Base-by-base conservation (phyloP, 208 protist genomes). In the Trypanosoma mega region DNA sequence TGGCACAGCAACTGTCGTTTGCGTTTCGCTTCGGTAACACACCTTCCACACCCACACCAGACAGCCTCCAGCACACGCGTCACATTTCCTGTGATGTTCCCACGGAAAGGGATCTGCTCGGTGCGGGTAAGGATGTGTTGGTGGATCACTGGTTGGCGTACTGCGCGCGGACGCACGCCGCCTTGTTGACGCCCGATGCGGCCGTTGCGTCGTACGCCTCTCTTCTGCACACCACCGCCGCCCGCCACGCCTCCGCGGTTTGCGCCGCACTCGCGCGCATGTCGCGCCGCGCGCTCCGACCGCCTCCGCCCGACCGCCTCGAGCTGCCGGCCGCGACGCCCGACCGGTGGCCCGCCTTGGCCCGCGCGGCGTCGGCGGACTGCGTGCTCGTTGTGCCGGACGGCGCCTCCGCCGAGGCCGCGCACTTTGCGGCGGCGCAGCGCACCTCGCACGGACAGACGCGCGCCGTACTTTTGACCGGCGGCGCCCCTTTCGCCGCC, bases 311-410 rank as follows among this genome's bases (percentile, higher is more conserved):
- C n/a, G n/a, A n/a, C n/a, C n/a, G n/a, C n/a, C n/a, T n/a, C n/a
- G n/a, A n/a, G n/a, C n/a, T n/a, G n/a, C n/a, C n/a, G n/a, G n/a
- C n/a, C n/a, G n/a, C n/a, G n/a, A n/a, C n/a, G n/a, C n/a, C n/a
- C 8, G 34, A 12, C 34, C 8, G 8, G 34, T 39, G 34, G 34
- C 8, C 34, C 34, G 6, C 34, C 34, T 6, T 12, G 8, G 34
- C 12, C 34, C 8, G 8, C 34, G 34, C 34, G 34, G 41, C 24
- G n/a, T 4, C 12, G 9, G 12, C 8, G 14, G 41, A 26, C 0
- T 4, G 29, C 3, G 58, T 71, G 52, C 58, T 21, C 36, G 37
- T 71, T 21, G 58, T 71, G 26, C 9, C 39, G 9, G 64, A 64
- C 0, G 64, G 47, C 14, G 29, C 29, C 21, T 47, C 48, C 2